Evolutionary conservation across 805 yeast genomes (phyloP).

Genomic region (Wickerhamiella musiphila): DNA sequence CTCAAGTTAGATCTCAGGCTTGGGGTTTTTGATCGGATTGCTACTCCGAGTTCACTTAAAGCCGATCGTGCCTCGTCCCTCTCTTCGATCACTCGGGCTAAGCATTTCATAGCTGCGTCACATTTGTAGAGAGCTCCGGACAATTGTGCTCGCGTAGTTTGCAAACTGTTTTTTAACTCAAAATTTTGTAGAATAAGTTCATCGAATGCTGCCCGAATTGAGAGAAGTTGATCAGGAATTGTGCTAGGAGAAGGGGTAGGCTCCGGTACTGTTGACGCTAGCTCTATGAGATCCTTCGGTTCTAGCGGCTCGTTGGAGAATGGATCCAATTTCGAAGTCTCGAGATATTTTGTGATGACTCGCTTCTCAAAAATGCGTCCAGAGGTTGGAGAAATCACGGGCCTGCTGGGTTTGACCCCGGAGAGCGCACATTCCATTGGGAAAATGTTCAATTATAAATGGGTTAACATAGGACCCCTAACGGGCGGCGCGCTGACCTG

Average conservation of each 20-base stretch:
- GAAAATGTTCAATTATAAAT: no score
- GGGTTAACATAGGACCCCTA: no score
- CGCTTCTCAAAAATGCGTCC: slow-evolving; percentile 52
- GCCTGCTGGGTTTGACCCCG: slow-evolving; percentile 49
- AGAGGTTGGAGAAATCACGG: slow-evolving; percentile 56
- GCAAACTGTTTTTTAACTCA: slow-evolving; percentile 54
- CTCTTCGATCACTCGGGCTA: slow-evolving; percentile 56
- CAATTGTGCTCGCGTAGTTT: slow-evolving; percentile 48
- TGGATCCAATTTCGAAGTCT: slow-evolving; percentile 60
- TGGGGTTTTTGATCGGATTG: slow-evolving; percentile 1
- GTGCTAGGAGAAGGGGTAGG: slow-evolving; percentile 38
- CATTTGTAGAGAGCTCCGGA: slow-evolving; percentile 65
- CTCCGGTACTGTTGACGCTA: slow-evolving; percentile 19
- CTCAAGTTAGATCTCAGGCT: no score
- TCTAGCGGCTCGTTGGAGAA: slow-evolving; percentile 44
- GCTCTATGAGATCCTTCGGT: slow-evolving; percentile 17
- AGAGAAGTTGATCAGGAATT: slow-evolving; percentile 58
- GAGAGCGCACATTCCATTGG: slow-evolving; percentile 29
- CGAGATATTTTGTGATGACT: slow-evolving; percentile 42
- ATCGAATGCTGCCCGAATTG: slow-evolving; percentile 84
- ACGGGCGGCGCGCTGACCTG: no score
- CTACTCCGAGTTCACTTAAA: slow-evolving; percentile 30
- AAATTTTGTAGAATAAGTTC: slow-evolving; percentile 68
- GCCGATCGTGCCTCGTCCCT: slow-evolving; percentile 58
- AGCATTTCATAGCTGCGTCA: slow-evolving; percentile 83